Evolutionary conservation across 805 yeast genomes (phyloP), one percentile per base, ranked within the genome.

Genomic region (Metschnikowia similis): DNA sequence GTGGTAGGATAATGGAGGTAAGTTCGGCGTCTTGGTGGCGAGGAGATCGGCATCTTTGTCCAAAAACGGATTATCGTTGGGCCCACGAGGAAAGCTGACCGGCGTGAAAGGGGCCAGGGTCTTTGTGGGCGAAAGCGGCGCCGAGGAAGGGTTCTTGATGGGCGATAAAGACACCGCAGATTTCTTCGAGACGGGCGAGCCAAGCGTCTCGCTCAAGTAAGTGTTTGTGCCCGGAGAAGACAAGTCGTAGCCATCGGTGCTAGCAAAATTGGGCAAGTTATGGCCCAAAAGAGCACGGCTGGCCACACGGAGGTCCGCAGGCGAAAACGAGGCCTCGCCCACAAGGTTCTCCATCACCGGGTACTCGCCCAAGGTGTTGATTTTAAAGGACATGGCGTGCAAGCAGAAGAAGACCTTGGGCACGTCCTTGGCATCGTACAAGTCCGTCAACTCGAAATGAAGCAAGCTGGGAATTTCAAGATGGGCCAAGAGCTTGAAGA

Each of bases 331-430:
- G 4, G 84, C 60, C 49, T 76, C 73, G 3, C 87, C 90, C 8
- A 83, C 84, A 32, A 88, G 66, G 54, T 81, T 79, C 32, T 75
- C 77, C 61, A 92, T 78, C 4, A 73, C 68, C 1, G 91, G 88
- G 21, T 84, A 83, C 16, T 70, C 68, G 27, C 79, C 77, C 28
- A 81, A 73, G 56, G 76, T 74, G 51, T 84, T 77, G 48, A 94
- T 74, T 63, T 89, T 81, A 57, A 81, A 88, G 45, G 90, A 83
- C 55, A 92, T 69, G 2, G 97, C 97, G 70, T 92, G 97, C 35
- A 94, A 68, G 58, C 97, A 91, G 67, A 89, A 90, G 63, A 94
- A 86, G 27, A 94, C 98, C 62, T 89, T 91, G 13, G 98, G 98
- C 17, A 91, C 80, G 62, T 92, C 87, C 61, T 89, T 91, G 62